Evolutionary conservation across 2,329 filamentous ascomycete genomes (phyloP).

Genomic region (Alternaria ethzedia): DNA sequence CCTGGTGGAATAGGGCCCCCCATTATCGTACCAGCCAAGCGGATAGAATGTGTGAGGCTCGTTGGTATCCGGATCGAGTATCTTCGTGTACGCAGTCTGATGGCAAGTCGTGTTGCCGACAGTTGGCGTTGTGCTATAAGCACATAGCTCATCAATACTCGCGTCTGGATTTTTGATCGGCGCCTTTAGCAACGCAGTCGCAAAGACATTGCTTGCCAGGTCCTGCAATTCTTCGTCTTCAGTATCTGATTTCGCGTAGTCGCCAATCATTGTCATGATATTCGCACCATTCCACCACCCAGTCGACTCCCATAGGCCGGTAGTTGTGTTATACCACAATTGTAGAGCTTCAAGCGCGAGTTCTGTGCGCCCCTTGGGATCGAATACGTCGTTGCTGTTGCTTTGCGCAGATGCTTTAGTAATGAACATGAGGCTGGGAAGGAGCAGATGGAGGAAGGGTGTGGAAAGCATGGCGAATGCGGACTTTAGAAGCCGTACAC

Average conservation of each 20-base stretch:
- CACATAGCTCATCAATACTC: slow-evolving; percentile 24
- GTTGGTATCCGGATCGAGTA: slow-evolving; percentile 17
- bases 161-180: slow-evolving; percentile 41
- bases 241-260: slow-evolving; percentile 52
- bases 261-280: slow-evolving; percentile 66
- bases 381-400: slow-evolving; percentile 11
- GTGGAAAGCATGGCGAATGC: slow-evolving; percentile 23
- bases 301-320: slow-evolving; percentile 68
- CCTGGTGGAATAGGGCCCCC: slow-evolving; percentile 2
- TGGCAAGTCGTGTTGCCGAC: slow-evolving; percentile 4
- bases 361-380: slow-evolving; percentile 33
- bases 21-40: slow-evolving; percentile 22
- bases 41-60: slow-evolving; percentile 30
- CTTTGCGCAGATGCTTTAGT: slow-evolving; percentile 33
- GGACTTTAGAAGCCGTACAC: background rate
- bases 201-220: slow-evolving; percentile 51
- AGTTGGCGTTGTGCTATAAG: slow-evolving; percentile 2
- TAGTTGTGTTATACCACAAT: slow-evolving; percentile 65
- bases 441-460: slow-evolving; percentile 13
- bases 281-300: slow-evolving; percentile 81
- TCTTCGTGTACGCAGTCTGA: slow-evolving; percentile 32
- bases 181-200: slow-evolving; percentile 51
- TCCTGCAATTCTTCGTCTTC: slow-evolving; percentile 40
- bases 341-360: slow-evolving; percentile 58
- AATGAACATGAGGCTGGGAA: slow-evolving; percentile 19